Evolutionary conservation across 2,329 filamentous ascomycete species (phyloP).

Genomic region (Anthostomella pinea): DNA sequence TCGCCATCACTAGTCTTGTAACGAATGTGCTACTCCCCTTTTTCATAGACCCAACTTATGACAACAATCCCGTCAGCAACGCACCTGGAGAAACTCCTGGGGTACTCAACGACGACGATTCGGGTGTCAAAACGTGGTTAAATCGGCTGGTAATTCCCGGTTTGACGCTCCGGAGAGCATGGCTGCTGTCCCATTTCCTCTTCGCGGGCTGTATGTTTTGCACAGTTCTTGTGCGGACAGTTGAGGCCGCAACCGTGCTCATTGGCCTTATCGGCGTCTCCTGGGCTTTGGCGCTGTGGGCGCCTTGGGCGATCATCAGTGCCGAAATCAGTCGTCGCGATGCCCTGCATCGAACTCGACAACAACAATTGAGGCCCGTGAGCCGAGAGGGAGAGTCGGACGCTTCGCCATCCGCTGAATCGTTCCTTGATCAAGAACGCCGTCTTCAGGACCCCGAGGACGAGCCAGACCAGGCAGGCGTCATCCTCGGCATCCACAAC

Average conservation of each 20-base stretch:
- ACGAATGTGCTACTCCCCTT: conserved; percentile 84
- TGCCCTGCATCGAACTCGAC: conserved; percentile 46
- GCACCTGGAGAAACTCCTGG: conserved; percentile 33
- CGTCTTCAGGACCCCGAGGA: conserved; percentile 50
- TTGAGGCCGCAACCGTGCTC: conserved; percentile 69
- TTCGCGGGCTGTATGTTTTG: conserved; percentile 80
- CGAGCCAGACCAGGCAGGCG: conserved; percentile 74
- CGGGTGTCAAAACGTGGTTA: conserved; percentile 44
- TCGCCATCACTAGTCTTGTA: conserved; percentile 78
- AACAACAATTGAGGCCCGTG: conserved; percentile 31
- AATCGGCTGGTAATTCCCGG: conserved; percentile 71
- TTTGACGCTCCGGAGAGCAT: conserved; percentile 82
- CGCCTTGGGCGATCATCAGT: conserved; percentile 91
- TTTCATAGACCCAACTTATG: conserved; percentile 79
- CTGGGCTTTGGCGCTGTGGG: conserved; percentile 93
- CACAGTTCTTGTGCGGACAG: conserved; percentile 73
- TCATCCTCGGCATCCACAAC: conserved; percentile 93
- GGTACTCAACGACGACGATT: conserved; percentile 31
- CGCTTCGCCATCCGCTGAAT: conserved; percentile 16
- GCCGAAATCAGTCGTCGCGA: conserved; percentile 86
- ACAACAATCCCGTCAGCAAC: conserved; percentile 37
- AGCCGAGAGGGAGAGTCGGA: conserved; percentile 15
- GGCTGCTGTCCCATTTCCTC: conserved; percentile 81
- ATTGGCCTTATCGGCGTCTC: conserved; percentile 83
- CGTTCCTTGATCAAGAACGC: conserved; percentile 31